A percentile compares a stretch with the other conserved stretches of the same genome.
phyloP scores from a whole-genome alignment of 306 rosid species.

The Hippophae gyantsensis region DNA sequence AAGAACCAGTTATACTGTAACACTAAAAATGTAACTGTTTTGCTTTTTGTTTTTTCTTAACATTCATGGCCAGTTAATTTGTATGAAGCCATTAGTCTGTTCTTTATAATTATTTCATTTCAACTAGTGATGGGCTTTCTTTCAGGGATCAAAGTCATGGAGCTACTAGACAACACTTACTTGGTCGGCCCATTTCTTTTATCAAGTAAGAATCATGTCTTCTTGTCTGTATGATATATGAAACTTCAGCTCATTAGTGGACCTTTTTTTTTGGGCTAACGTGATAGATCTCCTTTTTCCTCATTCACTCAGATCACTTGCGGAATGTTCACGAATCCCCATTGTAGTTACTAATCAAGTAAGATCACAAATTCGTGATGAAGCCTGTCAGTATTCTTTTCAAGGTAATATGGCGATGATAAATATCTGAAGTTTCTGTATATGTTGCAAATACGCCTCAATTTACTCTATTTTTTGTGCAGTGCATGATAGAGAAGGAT shows the following conservation, averaged over 20 bases:
- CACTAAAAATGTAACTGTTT: no score
- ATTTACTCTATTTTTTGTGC: slow-evolving; percentile 14
- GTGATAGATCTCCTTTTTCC: slow-evolving; percentile 8
- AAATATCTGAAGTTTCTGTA: slow-evolving; percentile 9
- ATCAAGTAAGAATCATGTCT: slow-evolving; percentile 52
- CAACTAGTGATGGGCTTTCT: slow-evolving; percentile 14
- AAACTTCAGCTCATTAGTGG: slow-evolving; percentile 17
- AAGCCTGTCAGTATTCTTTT: slow-evolving; percentile 53
- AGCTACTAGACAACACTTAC: slow-evolving; percentile 45
- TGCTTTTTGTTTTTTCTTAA: not conserved
- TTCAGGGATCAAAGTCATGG: slow-evolving; percentile 59
- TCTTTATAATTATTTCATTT: no score
- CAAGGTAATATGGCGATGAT: slow-evolving; percentile 54
- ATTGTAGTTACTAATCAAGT: slow-evolving; percentile 91
- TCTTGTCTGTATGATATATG: not conserved
- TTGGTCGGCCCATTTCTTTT: slow-evolving; percentile 88
- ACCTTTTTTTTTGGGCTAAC: slow-evolving; percentile 7
- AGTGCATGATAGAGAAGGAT: slow-evolving; percentile 29
- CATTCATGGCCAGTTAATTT: slow-evolving; percentile 6
- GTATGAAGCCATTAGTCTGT: slow-evolving; percentile 9
- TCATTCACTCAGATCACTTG: slow-evolving; percentile 55
- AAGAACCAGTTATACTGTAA: no score
- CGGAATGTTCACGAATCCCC: slow-evolving; percentile 88
- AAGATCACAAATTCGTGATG: slow-evolving; percentile 61
- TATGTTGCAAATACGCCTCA: slow-evolving; percentile 13